Conservation (phyloP, 176 grass and related monocot species). For the Areca catechu region DNA sequence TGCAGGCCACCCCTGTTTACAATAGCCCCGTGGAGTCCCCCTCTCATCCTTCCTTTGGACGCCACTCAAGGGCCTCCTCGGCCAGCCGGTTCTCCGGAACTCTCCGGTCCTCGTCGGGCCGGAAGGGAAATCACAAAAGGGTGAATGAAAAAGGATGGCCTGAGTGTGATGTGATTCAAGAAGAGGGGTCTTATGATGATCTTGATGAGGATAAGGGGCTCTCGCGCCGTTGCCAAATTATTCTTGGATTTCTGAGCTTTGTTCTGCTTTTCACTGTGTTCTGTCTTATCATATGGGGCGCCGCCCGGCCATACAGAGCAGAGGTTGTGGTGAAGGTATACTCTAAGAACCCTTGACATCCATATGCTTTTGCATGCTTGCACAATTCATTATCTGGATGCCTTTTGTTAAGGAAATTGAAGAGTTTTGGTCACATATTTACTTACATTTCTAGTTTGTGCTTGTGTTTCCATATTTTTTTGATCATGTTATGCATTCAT, state of each 20-base stretch:
- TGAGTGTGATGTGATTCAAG: slow-evolving; percentile 52
- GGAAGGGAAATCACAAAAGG: slow-evolving; percentile 16
- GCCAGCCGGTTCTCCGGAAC: slow-evolving; percentile 71
- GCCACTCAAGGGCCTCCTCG: slow-evolving; percentile 73
- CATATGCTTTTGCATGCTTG: too few relatives aligned
- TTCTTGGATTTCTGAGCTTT: slow-evolving; percentile 36
- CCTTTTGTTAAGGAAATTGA: too few relatives aligned
- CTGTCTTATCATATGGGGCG: slow-evolving; percentile 83
- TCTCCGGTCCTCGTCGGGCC: slow-evolving; percentile 33
- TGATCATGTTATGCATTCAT: too few relatives aligned
- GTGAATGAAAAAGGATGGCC: slow-evolving; percentile 50
- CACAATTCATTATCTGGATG: too few relatives aligned
- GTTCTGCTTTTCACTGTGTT: slow-evolving; percentile 45
- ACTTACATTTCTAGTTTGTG: too few relatives aligned
- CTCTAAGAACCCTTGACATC: too few relatives aligned
- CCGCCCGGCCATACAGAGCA: slow-evolving; percentile 51
- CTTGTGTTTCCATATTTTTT: too few relatives aligned
- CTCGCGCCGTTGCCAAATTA: slow-evolving; percentile 35
- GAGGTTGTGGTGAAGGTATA: slow-evolving; percentile 49
- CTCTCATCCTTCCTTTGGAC: slow-evolving; percentile 64
- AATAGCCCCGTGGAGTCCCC: slow-evolving; percentile 83
- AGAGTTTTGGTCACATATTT: too few relatives aligned
- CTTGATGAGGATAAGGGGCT: slow-evolving; percentile 33
- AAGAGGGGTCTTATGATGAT: slow-evolving; percentile 50
- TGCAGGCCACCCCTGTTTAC: slow-evolving; percentile 72